Evolutionary conservation across 2,329 filamentous ascomycete species (phyloP).

Genomic region (Davidsoniella australis): DNA sequence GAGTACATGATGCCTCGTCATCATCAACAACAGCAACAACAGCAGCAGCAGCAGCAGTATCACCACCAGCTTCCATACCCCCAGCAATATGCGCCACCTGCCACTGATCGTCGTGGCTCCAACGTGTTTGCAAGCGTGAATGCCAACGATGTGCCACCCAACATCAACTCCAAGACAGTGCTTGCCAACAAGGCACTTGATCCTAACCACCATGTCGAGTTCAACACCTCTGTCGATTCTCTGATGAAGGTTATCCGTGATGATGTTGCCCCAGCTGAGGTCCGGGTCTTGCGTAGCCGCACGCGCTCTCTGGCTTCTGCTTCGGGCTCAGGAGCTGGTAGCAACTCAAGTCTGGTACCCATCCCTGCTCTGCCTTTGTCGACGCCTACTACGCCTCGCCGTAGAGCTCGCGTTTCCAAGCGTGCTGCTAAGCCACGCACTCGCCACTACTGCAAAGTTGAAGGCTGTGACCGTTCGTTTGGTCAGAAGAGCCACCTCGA

Average conservation of each 20-base stretch:
- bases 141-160: constrained; percentile 10
- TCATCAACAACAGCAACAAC: not conserved
- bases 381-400: not conserved
- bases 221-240: constrained; percentile 69
- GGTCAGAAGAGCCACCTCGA: constrained; percentile 84
- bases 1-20: not conserved
- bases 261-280: constrained; percentile 20
- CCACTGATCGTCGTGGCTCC: constrained; percentile 17
- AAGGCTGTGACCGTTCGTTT: constrained; percentile 66
- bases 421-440: constrained; percentile 4
- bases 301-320: not conserved
- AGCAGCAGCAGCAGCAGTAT: not conserved
- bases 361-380: not conserved
- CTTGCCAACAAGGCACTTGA: constrained; percentile 29
- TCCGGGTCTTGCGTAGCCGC: constrained; percentile 3
- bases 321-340: not conserved
- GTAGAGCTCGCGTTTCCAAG: too few species aligned
- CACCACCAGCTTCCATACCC: not conserved
- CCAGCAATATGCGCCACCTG: not conserved
- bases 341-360: too few species aligned
- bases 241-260: constrained; percentile 81
- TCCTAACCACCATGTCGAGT: constrained; percentile 37
- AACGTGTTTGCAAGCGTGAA: constrained; percentile 20
- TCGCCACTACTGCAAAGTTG: constrained; percentile 47
- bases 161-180: constrained; percentile 23